Evolutionary conservation across 2,329 filamentous ascomycete genomes (phyloP).

Genomic region (Akanthomyces uredinophilus): DNA sequence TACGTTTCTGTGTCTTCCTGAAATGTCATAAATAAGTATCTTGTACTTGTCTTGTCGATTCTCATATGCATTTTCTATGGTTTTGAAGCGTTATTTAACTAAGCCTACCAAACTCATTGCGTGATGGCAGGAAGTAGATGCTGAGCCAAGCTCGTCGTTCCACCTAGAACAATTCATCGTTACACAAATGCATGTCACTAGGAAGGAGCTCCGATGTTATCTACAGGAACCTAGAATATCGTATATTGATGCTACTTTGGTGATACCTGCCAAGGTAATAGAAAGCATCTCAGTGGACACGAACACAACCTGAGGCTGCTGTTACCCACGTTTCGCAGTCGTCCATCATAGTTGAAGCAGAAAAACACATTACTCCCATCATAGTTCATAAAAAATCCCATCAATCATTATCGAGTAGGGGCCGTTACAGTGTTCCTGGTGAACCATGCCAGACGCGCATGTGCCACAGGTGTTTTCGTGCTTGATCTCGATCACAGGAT

Average conservation of each 20-base stretch:
- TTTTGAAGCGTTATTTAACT: not conserved
- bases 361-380: not conserved
- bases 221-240: conserved; percentile 6
- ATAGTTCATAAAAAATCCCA: not conserved
- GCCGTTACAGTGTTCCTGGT: not conserved
- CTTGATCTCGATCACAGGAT: not conserved
- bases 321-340: not conserved
- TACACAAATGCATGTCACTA: not conserved
- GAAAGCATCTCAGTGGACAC: not conserved
- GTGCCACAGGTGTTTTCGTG: not conserved
- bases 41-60: too few species aligned
- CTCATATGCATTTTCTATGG: not conserved
- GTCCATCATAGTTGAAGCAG: not conserved
- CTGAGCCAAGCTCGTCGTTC: not conserved
- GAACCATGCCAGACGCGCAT: not conserved
- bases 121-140: not conserved
- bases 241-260: conserved; percentile 1
- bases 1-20: not conserved
- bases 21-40: not conserved
- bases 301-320: not conserved
- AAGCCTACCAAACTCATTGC: not conserved
- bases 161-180: not conserved
- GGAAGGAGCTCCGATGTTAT: not conserved
- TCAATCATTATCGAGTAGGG: not conserved
- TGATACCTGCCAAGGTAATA: not conserved